Evolutionary conservation across 108 stramenopile genomes (phyloP), one percentile per base, ranked within the genome.

Genomic region (Cyclotella distinguenda): DNA sequence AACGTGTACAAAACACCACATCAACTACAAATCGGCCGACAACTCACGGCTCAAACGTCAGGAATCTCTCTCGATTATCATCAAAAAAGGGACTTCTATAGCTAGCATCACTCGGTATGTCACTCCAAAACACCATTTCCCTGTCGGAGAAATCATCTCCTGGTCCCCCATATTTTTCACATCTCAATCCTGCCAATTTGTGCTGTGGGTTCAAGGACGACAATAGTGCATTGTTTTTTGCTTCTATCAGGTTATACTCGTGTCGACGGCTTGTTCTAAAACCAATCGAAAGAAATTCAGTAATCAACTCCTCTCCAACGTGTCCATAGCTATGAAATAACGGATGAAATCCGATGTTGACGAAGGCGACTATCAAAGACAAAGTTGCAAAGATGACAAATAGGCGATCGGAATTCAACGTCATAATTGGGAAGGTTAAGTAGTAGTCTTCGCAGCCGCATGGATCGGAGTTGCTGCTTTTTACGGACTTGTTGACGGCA

Each of bases 31-130:
- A 3, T 18, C 1, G n/a, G 8, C 4, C 7, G 21, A 22, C 21
- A 48, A 67, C 66, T 56, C 55, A 67, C 39, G 95, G 91, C 79
- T 98, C 96, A 69, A 97, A 96, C n/a, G 95, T 95, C 43, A 98
- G 43, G 66, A 91, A 98, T 61, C 89, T 81, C 26, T 70, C 72
- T 22, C 31, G 66, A 13, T 66, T 50, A 4, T 52, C 60, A 16
- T 54, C 35, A 21, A 89, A 58, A 64, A 94, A 94, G 4, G 89
- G 86, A 55, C 79, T 82, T 21, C 77, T 63, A 51, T 77, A 86
- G 8, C 60, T 28, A 7, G 66, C 67, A 67, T 95, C 94, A 52
- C 55, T 36, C 0, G 86, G 86, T 64, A 91, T 87, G 60, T 95
- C 91, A 21, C 66, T 48, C 94, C 94, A 95, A 74, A 89, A 95